Evolutionary conservation across 2,329 filamentous ascomycete species (phyloP), one percentile per base, ranked within the genome.

Genomic region (Nothomitra cinnamomea): DNA sequence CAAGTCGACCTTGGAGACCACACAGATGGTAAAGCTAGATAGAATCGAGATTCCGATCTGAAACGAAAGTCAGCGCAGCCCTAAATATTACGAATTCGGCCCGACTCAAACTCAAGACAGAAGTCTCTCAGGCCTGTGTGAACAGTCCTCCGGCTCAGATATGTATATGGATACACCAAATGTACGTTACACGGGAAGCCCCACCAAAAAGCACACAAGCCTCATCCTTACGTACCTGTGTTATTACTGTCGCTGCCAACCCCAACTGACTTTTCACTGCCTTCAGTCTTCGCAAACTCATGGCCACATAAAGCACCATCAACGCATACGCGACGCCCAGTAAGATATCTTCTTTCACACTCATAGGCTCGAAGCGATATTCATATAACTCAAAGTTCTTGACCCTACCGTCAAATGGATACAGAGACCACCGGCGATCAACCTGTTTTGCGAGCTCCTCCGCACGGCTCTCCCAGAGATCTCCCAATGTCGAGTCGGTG

Each of bases 1-100:
- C 15, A 90, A 69, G 61, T 89, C 83, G 60, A 89, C 77, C 57
- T 83, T 82, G 57, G 87, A 74, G 47, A 87, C 73, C 35, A 83
- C 83, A 62, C 85, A 89, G 38, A 90, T 72, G 0, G 85, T 87
- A 61, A 90, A 86, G 65, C 84, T 88, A 2, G 84, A 85, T 66
- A 86, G 73, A 60, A 88, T 80, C 15, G 84, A 85, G 35, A 85
- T 76, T 2, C 76, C 69, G 58, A 85, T 81, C 67, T 70, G 52
- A 15, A 24, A 21, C 41, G 15, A 19, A 35, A 32, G 54, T 56
- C n/a, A 56, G 43, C 35, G 28, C 4, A 32, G 28, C 28, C 28
- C 28, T 32, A 10, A 10, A 32, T 4, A 32, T 32, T 32, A 32
- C 4, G 28, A 10, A 4, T 5, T 32, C 28, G 28, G n/a, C 35